Percentiles rank a stretch among this genome's conserved stretches.
These are phyloP conservation scores for Polychaeton citri DNA, from an alignment of 2,329 filamentous ascomycete species.

Conservation along the genomic window DNA sequence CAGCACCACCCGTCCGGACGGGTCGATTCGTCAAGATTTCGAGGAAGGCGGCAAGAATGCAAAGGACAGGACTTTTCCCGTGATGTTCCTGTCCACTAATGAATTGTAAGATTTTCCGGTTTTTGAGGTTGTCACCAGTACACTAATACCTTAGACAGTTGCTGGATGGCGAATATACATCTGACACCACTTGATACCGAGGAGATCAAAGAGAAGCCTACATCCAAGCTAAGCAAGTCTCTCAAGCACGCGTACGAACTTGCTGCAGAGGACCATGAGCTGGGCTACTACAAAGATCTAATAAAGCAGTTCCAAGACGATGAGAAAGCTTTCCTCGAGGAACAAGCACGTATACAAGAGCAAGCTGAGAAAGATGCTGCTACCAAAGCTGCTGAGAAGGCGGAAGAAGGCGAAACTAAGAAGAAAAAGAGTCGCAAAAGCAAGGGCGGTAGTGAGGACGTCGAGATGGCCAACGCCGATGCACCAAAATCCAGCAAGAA, in stretches of 20 bases:
- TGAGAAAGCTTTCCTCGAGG: conserved; percentile 38
- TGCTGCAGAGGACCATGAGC: conserved; percentile 61
- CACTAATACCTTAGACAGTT: conserved; percentile 39
- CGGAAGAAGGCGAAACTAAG: conserved; percentile 40
- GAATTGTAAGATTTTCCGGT: conserved; percentile 69
- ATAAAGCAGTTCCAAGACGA: conserved; percentile 47
- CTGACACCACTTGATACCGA: conserved; percentile 64
- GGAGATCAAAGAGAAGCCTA: conserved; percentile 51
- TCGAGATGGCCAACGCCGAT: conserved; percentile 51
- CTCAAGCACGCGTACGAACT: conserved; percentile 68
- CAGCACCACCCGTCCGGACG: conserved; percentile 67
- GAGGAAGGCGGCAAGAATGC: conserved; percentile 76
- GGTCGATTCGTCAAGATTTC: conserved; percentile 76
- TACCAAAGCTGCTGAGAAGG: conserved; percentile 24
- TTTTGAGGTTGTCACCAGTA: not conserved
- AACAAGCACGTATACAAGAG: conserved; percentile 18
- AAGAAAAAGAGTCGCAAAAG: conserved; percentile 21
- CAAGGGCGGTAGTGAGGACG: conserved; percentile 21
- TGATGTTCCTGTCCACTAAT: conserved; percentile 91
- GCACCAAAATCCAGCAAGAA: conserved; percentile 55
- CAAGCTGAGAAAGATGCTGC: conserved; percentile 27
- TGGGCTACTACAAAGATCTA: conserved; percentile 74
- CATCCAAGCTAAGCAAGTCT: conserved; percentile 64
- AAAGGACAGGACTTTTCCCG: conserved; percentile 73
- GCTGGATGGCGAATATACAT: conserved; percentile 80